These are phyloP conservation scores for Urochloa ruziziensis DNA, from an alignment of 176 grass and related monocot species.

Conservation along the genomic window DNA sequence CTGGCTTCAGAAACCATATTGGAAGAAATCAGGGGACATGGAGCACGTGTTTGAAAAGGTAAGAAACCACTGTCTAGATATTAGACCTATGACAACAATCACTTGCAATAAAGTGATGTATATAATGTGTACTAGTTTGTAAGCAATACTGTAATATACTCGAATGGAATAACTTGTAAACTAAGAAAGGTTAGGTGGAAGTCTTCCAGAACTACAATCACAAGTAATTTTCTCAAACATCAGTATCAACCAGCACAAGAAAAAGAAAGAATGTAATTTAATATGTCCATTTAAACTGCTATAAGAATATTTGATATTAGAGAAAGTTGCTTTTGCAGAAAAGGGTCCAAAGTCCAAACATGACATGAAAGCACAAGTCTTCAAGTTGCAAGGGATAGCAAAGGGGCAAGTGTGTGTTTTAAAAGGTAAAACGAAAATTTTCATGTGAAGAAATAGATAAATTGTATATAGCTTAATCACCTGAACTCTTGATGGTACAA, in stretches of 20 bases:
- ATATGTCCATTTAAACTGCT: constrained; percentile 4
- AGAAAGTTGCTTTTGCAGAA: background rate
- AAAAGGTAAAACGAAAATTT: background rate
- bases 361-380: background rate
- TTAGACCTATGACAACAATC: constrained; percentile 10
- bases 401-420: background rate
- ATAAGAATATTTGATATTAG: background rate
- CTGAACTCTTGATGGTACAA: constrained; percentile 99
- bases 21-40: constrained; percentile 34
- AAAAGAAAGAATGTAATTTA: background rate
- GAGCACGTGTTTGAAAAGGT: constrained; percentile 7
- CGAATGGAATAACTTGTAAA: background rate
- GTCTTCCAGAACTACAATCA: background rate
- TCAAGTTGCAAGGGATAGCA: background rate
- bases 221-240: constrained; percentile 11
- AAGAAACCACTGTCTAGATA: background rate
- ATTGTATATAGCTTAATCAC: constrained; percentile 38
- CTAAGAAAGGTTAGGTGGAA: background rate
- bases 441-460: background rate
- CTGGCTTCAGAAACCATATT: constrained; percentile 89
- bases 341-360: constrained; percentile 8
- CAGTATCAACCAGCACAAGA: background rate
- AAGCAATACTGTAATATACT: background rate
- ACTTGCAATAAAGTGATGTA: background rate
- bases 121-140: background rate